A percentile compares a stretch with the other conserved stretches of the same genome.
Evolutionary conservation across 257 asterid species (phyloP).

Genomic region (Solanum virginianum): DNA sequence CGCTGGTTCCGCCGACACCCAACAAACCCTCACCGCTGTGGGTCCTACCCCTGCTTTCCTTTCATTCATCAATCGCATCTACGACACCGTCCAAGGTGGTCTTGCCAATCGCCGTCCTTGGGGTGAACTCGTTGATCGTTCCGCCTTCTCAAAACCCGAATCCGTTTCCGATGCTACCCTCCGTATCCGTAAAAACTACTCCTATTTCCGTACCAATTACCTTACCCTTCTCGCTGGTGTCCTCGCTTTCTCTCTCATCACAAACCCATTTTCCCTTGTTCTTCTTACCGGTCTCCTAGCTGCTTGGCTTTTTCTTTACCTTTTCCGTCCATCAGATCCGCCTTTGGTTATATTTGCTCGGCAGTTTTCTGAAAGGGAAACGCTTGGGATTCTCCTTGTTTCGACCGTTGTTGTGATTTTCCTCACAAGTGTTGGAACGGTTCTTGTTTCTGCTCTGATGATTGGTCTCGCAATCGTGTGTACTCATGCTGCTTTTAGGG

Average conservation of each 20-base stretch:
- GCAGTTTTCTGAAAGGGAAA: slow-evolving; percentile 70
- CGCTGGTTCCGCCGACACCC: background rate
- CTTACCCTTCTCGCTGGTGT: slow-evolving; percentile 38
- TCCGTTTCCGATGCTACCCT: slow-evolving; percentile 58
- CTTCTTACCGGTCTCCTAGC: slow-evolving; percentile 59
- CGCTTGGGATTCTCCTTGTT: slow-evolving; percentile 31
- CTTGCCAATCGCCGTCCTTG: slow-evolving; percentile 73
- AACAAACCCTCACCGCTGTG: background rate
- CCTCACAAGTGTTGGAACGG: slow-evolving; percentile 87
- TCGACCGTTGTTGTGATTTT: slow-evolving; percentile 50
- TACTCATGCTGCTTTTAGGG: slow-evolving; percentile 76
- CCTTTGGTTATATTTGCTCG: slow-evolving; percentile 66
- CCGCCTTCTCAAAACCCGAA: slow-evolving; percentile 73
- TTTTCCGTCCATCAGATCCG: slow-evolving; percentile 84
- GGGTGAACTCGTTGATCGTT: slow-evolving; percentile 61
- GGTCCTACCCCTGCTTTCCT: slow-evolving; percentile 41
- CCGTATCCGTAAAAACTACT: slow-evolving; percentile 64
- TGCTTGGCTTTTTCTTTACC: slow-evolving; percentile 77
- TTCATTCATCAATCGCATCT: slow-evolving; percentile 27
- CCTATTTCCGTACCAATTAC: slow-evolving; percentile 64
- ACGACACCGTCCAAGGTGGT: slow-evolving; percentile 41
- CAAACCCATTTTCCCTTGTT: slow-evolving; percentile 66
- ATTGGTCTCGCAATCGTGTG: slow-evolving; percentile 52
- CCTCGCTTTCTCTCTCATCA: slow-evolving; percentile 45
- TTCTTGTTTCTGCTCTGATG: slow-evolving; percentile 74